Evolutionary conservation across 257 asterid species (phyloP), one percentile per base, ranked within the genome.

Genomic region (Orobanche coerulescens): DNA sequence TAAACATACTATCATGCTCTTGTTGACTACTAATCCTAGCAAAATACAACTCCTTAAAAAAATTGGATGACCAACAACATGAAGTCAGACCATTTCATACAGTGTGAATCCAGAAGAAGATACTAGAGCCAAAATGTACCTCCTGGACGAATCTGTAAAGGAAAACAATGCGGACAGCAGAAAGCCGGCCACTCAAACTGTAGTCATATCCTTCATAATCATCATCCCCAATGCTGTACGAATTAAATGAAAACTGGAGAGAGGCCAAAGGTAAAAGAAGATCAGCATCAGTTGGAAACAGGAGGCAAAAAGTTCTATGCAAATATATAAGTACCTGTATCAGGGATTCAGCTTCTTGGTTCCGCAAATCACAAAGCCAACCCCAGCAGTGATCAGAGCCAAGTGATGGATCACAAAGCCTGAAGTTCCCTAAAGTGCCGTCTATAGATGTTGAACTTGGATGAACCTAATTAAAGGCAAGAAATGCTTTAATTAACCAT

Each of bases 301-400:
- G 22, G 61, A 46, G 16, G 58, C 44, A 19, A 49, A 19, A 18
- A 39, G 33, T 8, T 68, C 48, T 28, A 49, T 25, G 54, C 58
- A 62, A 70, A 58, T 58, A 51, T 48, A 31, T 64, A 46, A 54
- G 33, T 78, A 88, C 98, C 93, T 89, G 91, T 68, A 93, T 84
- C 50, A 93, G 84, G 56, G 98, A 93, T 74, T 84, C 94, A 57
- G 95, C 83, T 66, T 84, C 95, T 82, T 82, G 95, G 80, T 84
- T 80, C 64, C 98, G 95, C 77, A 89, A 78, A 75, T 93, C 98
- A 76, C 97, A 93, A 61, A 93, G 95, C 95, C 96, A 89, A 36
- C 95, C 91, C 98, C 98, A 93, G 70, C 81, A 72, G 80, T 80
- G 85, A 75, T 84, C 84, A 33, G 88, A 71, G 68, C 88, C 94